Percentiles rank a stretch among this genome's conserved stretches.
These are phyloP conservation scores for Paxillus involutus DNA, from an alignment of 768 basidiomycete species.

Conservation along the genomic window DNA sequence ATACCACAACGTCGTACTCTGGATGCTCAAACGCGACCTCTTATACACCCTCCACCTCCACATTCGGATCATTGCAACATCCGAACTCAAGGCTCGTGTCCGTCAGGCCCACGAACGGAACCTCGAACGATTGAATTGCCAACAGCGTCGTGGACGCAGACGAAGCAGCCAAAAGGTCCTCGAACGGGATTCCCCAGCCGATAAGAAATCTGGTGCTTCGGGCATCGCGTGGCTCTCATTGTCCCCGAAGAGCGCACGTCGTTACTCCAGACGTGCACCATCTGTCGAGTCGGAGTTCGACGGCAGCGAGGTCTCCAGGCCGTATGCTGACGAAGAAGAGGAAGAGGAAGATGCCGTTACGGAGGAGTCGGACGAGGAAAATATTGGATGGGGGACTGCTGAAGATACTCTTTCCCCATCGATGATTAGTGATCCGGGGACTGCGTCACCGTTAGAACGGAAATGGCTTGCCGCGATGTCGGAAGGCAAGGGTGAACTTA, in stretches of 20 bases:
- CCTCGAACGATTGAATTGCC: conserved; percentile 27
- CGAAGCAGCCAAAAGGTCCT: conserved; percentile 10
- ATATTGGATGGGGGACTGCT: conserved; percentile 48
- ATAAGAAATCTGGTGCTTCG: conserved; percentile 13
- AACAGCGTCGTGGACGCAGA: conserved; percentile 21
- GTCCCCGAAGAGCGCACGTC: conserved; percentile 54
- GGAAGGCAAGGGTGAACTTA: conserved; percentile 68
- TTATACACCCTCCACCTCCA: conserved; percentile 83
- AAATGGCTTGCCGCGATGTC: conserved; percentile 92
- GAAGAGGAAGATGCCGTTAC: conserved; percentile 27
- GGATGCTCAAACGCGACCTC: conserved; percentile 89
- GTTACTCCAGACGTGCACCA: conserved; percentile 43
- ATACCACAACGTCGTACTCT: conserved; percentile 82
- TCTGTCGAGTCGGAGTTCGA: conserved; percentile 46
- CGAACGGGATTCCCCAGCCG: conserved; percentile 20
- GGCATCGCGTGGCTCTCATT: conserved; percentile 49
- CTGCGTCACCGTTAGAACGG: conserved; percentile 75
- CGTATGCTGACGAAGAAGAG: conserved; percentile 31
- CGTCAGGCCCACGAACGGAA: conserved; percentile 41
- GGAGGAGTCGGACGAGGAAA: conserved; percentile 47
- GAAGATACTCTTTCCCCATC: conserved; percentile 53
- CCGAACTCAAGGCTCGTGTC: conserved; percentile 73
- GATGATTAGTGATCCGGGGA: conserved; percentile 80
- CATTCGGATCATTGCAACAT: conserved; percentile 79
- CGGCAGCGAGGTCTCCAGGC: conserved; percentile 37